These are phyloP conservation scores for Aspergillus luchuensis DNA, from an alignment of 2,329 filamentous ascomycete species.

Conservation along the genomic window DNA sequence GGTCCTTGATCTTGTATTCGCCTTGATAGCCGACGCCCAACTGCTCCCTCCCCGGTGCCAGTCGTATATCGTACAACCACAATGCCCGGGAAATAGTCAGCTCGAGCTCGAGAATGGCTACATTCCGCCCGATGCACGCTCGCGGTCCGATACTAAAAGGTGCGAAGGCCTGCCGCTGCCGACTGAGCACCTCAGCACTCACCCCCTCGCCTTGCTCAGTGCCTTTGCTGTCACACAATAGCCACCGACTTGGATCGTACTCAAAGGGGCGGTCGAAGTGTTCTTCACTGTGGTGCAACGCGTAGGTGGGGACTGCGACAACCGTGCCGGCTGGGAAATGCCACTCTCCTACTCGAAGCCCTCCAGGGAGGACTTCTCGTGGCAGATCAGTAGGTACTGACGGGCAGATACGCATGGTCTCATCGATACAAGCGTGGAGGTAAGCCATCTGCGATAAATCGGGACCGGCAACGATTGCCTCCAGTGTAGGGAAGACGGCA, in stretches of 20 bases:
- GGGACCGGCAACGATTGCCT: not conserved
- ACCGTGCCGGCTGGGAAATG: not conserved
- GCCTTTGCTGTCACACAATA: not conserved
- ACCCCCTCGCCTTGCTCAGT: not conserved
- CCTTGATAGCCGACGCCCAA: not conserved
- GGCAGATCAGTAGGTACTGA: not conserved
- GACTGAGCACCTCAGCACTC: not conserved
- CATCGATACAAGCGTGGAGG: not conserved
- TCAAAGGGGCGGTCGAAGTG: conserved; percentile 3
- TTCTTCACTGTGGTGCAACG: conserved; percentile 1
- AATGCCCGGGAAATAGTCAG: not conserved
- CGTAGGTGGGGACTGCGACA: conserved; percentile 1
- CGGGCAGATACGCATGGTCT: conserved; percentile 5
- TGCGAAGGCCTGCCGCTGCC: conserved; percentile 2
- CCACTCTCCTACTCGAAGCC: not conserved
- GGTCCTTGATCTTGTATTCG: conserved; percentile 1
- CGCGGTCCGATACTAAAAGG: conserved; percentile 5
- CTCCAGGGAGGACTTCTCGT: conserved; percentile 3
- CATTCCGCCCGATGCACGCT: conserved; percentile 4
- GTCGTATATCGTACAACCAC: conserved; percentile 3
- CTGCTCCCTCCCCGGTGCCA: conserved; percentile 3
- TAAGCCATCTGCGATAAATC: not conserved
- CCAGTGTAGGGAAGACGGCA: not conserved
- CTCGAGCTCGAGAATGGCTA: conserved; percentile 2
- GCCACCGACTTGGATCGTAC: conserved; percentile 3